These are phyloP conservation scores for Ceratocystis cacaofunesta DNA, from an alignment of 2,329 filamentous ascomycete species.

Conservation along the genomic window DNA sequence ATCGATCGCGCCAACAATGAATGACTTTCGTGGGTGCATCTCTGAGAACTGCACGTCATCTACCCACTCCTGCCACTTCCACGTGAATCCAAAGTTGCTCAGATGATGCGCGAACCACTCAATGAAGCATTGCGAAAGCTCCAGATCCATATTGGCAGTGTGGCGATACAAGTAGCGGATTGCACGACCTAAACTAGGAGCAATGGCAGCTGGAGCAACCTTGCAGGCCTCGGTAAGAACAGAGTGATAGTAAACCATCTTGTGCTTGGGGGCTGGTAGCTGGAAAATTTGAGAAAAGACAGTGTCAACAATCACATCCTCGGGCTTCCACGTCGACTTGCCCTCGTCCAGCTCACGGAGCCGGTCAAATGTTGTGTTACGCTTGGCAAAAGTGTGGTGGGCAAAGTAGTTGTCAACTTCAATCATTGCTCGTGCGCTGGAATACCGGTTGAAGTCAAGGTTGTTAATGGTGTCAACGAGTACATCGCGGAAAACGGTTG, in stretches of 20 bases:
- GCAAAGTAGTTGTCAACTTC: conserved; percentile 93
- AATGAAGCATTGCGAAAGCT: conserved; percentile 73
- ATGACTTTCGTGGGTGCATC: conserved; percentile 78
- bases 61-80: conserved; percentile 98
- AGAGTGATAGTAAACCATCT: conserved; percentile 91
- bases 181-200: conserved; percentile 79
- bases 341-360: conserved; percentile 53
- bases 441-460: conserved; percentile 80
- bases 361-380: conserved; percentile 83
- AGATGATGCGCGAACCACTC: conserved; percentile 98
- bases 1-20: conserved; percentile 78
- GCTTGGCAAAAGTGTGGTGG: conserved; percentile 78
- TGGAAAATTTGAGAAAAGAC: conserved; percentile 92
- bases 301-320: conserved; percentile 93
- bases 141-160: conserved; percentile 68
- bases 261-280: conserved; percentile 75
- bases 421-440: conserved; percentile 75
- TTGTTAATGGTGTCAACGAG: conserved; percentile 88
- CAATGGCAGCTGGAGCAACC: conserved; percentile 88
- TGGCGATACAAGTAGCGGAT: conserved; percentile 85
- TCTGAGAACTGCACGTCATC: conserved; percentile 66
- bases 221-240: conserved; percentile 93
- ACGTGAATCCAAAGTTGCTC: conserved; percentile 97
- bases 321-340: conserved; percentile 82
- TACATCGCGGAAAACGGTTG: conserved; percentile 70